Conservation (phyloP, 2,329 filamentous ascomycete species). For the Neopestalotiopsis rosae region DNA sequence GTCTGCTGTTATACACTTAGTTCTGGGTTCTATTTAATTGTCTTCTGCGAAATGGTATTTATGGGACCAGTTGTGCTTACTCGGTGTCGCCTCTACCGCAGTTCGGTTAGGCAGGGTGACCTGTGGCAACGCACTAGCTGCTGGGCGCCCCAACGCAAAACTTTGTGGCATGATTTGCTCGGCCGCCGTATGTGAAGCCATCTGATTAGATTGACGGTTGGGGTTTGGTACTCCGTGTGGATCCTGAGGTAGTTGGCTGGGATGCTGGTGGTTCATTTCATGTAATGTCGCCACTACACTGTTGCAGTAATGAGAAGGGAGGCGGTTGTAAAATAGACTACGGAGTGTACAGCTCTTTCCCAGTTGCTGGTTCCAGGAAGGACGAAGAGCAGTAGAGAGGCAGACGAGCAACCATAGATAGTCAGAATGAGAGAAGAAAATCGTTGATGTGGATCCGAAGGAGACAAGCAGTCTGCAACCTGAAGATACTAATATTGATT, state of each 20-base stretch:
- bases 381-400: no score
- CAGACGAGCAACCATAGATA: no score
- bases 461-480: no score
- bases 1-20: slow-evolving; percentile 52
- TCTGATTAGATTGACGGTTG: slow-evolving; percentile 8
- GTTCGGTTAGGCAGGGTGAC: slow-evolving; percentile 38
- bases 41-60: not conserved
- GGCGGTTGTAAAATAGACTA: not conserved
- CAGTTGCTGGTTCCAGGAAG: no score
- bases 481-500: not conserved
- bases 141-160: slow-evolving; percentile 73
- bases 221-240: not conserved
- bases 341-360: not conserved
- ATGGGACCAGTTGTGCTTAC: slow-evolving; percentile 39
- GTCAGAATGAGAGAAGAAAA: no score
- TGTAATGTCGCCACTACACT: no score
- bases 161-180: slow-evolving; percentile 46
- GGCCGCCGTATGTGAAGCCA: no score
- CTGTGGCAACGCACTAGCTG: slow-evolving; percentile 68
- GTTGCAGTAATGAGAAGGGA: no score
- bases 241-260: not conserved
- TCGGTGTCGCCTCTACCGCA: slow-evolving; percentile 35
- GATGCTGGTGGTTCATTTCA: not conserved
- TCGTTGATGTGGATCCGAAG: no score
- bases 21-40: slow-evolving; percentile 23